Evolutionary conservation across 208 protist genomes (phyloP).

Genomic region (Trypanosoma vivax): DNA sequence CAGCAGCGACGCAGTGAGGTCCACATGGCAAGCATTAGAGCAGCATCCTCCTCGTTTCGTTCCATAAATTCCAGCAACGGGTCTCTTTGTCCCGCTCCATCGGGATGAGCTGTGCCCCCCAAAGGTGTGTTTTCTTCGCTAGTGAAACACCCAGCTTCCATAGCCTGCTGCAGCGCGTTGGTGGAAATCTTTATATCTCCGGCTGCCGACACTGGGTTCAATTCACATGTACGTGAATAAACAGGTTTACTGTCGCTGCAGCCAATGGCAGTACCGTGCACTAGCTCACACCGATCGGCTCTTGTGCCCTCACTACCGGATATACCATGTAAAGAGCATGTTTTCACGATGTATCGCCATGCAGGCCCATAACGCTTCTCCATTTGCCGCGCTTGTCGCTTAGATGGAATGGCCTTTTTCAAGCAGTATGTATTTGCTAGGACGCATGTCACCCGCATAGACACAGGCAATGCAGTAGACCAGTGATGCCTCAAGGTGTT

Average conservation of each 20-base stretch:
- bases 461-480: neutral
- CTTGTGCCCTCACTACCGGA: too few species aligned
- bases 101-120: neutral
- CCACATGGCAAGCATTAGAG: slow-evolving; percentile 74
- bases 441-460: neutral
- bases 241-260: too few species aligned
- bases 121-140: neutral
- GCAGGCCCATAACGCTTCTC: slow-evolving; percentile 34
- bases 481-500: too few species aligned
- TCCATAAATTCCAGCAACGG: slow-evolving; percentile 62
- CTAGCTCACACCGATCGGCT: too few species aligned
- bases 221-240: too few species aligned
- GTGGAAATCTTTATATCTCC: too few species aligned
- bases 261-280: too few species aligned
- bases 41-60: slow-evolving; percentile 60
- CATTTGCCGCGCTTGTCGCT: slow-evolving; percentile 36
- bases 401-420: slow-evolving; percentile 5
- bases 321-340: neutral
- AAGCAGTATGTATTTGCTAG: neutral
- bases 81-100: slow-evolving; percentile 8
- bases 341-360: slow-evolving; percentile 30
- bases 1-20: slow-evolving; percentile 71
- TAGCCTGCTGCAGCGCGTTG: too few species aligned
- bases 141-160: neutral
- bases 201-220: too few species aligned